Base-by-base conservation (phyloP, 345 rosid species). In the Hypericum androsaemum region DNA sequence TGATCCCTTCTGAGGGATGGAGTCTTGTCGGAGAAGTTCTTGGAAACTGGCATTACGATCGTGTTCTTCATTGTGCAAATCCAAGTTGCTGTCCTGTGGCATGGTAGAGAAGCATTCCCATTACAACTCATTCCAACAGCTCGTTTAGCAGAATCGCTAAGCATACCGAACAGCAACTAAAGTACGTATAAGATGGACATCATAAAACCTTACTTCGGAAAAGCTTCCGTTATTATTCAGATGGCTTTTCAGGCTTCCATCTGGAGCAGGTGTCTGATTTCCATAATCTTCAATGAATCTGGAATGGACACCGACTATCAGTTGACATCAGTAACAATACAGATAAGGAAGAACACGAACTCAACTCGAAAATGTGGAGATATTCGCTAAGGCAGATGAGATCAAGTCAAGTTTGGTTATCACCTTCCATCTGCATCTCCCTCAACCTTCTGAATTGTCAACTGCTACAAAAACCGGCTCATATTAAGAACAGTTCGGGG, bases 171-270 rank as follows among this genome's bases (percentile, higher is more conserved):
- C 37, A 46, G 37, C 8, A 38, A 14, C 10, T 15, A 52, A 13
- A 38, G 14, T 49, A 50, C 55, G 15, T 12, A 38, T 3, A 17
- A 42, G 39, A 57, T 5, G 9, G 15, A 44, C 39, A 16, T 41
- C 5, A 39, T 11, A 56, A 56, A 65, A 64, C 66, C 67, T 70
- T 74, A 81, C 83, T 53, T 74, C 73, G 12, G 67, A 59, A 57
- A 71, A 84, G 61, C 67, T 63, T 63, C 41, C 70, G 58, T 58
- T 53, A 52, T 66, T 75, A 74, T 70, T 75, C 44, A 50, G 74
- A 71, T 71, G 71, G 60, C 72, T 77, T 64, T 69, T 78, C 57
- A 73, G 67, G 74, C 77, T 80, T 39, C 61, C 69, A 41, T 69
- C 84, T 13, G 64, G 62, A 48, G 62, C 49, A 52, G 73, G 68